Conservation (phyloP, 129 eudicot genomes). For the Sambucus nigra region DNA sequence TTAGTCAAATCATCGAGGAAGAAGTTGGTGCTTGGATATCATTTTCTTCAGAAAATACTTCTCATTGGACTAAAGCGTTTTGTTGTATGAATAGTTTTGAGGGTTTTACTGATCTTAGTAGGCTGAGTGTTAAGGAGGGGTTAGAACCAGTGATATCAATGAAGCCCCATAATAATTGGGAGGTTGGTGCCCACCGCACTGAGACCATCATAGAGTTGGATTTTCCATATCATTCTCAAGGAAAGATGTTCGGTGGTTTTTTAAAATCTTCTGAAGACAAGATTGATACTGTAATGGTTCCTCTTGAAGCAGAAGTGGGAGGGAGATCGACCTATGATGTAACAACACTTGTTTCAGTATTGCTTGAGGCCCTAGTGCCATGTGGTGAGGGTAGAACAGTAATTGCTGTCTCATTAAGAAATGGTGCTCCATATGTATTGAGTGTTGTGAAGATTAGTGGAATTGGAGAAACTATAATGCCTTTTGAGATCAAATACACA, state of each 20-base stretch:
- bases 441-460: constrained; percentile 40
- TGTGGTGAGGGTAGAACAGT: constrained; percentile 38
- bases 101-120: constrained; percentile 18
- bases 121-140: constrained; percentile 30
- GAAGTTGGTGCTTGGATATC: constrained; percentile 66
- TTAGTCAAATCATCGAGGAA: constrained; percentile 60
- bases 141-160: constrained; percentile 38
- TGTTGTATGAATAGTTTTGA: constrained; percentile 29
- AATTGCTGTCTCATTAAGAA: constrained; percentile 45
- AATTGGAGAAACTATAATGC: constrained; percentile 27
- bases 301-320: constrained; percentile 48
- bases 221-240: constrained; percentile 32
- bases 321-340: constrained; percentile 12
- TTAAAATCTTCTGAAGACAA: constrained; percentile 35
- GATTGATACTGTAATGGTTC: constrained; percentile 41
- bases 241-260: constrained; percentile 39
- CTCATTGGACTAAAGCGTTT: constrained; percentile 34
- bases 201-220: constrained; percentile 56
- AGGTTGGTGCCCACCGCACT: constrained; percentile 36
- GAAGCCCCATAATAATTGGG: constrained; percentile 60
- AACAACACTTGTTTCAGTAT: constrained; percentile 27
- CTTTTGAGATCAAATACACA: constrained; percentile 38
- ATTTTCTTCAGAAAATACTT: constrained; percentile 37
- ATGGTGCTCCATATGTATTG: constrained; percentile 37
- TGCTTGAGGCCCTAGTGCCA: constrained; percentile 35